Conservation (phyloP, 331 rosid species). For the Acacia concinna region DNA sequence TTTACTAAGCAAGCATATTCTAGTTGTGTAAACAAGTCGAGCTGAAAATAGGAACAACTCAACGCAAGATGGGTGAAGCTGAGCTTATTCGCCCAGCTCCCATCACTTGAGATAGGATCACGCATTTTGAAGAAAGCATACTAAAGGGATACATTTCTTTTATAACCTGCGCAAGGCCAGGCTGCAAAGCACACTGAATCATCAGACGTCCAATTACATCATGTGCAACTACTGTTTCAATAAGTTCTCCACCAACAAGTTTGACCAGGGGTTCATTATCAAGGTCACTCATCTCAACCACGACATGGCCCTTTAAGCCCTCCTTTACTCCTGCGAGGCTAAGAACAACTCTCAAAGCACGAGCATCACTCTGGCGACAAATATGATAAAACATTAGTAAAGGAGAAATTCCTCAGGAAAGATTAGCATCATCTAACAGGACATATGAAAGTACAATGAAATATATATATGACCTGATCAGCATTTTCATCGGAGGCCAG, state of each 20-base stretch:
- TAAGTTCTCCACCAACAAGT: constrained; percentile 96
- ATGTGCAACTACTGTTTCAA: constrained; percentile 98
- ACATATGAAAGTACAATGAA: constrained; percentile 19
- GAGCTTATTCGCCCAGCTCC: constrained; percentile 15
- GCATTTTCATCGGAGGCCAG: constrained; percentile 95
- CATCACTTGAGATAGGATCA: background rate
- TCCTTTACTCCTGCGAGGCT: constrained; percentile 95
- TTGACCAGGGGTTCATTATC: constrained; percentile 96
- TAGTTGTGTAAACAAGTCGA: constrained; percentile 10
- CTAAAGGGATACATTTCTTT: constrained; percentile 12
- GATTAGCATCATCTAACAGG: constrained; percentile 26
- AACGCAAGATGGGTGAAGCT: constrained; percentile 10
- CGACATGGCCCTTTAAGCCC: constrained; percentile 87
- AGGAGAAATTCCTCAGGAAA: constrained; percentile 24
- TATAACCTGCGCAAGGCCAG: constrained; percentile 97
- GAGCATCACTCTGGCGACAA: constrained; percentile 86
- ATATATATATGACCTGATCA: constrained; percentile 71
- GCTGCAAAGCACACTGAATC: constrained; percentile 99
- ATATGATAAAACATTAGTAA: constrained; percentile 23
- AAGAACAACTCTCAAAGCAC: constrained; percentile 95
- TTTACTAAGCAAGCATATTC: constrained; percentile 8
- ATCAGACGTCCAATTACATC: constrained; percentile 98
- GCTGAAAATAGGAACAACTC: constrained; percentile 1
- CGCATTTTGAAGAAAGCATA: constrained; percentile 23
- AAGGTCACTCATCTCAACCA: constrained; percentile 98